Evolutionary conservation across 2,329 filamentous ascomycete genomes (phyloP), one percentile per base, ranked within the genome.

Genomic region (Amesomyces nigricolor): DNA sequence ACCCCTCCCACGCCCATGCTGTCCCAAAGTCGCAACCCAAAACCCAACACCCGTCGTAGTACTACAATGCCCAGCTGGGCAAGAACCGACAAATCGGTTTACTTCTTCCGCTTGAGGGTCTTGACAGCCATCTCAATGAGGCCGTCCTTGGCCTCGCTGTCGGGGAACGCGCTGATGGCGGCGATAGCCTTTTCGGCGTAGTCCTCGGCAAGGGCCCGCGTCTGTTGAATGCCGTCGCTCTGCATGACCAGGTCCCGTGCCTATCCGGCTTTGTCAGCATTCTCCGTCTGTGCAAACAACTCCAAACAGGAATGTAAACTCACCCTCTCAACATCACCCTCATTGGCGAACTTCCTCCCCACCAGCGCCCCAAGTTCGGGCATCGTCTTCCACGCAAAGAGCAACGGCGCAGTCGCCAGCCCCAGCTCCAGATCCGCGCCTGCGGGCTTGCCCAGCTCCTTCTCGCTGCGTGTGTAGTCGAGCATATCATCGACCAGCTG

Each of bases 401-500:
- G 75, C 61, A 99, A 74, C 14, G 94, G 94, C 11, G 94, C 94
- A 11, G 94, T 99, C 43, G 94, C 94, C 55, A 99, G 79, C 4
- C 94, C 94, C 30, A 99, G 76, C 72, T 97, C 90, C 59, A 99
- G 72, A 72, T 99, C 94, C 30, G 94, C 94, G 40, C 92, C 94
- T 5, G 92, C 89, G 2, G 94, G 94, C 74, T 99, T 99, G 22
- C 94, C 94, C 42, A 99, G 75, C 69, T 96, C 91, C 57, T 82
- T 80, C 42, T 85, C 90, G 53, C 82, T 90, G 59, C 90, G 82
- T 0, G 94, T 97, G 71, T 97, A 99, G 71, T 99, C 94, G 65
- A 99, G 78, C 87, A 99, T 89, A 69, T 99, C 94, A 69, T 99
- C 94, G 14, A 99, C 92, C 9, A 99, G 80, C 77, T 99, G 94